Evolutionary conservation across 768 basidiomycete genomes (phyloP).

Genomic region (Pisolithus orientalis): DNA sequence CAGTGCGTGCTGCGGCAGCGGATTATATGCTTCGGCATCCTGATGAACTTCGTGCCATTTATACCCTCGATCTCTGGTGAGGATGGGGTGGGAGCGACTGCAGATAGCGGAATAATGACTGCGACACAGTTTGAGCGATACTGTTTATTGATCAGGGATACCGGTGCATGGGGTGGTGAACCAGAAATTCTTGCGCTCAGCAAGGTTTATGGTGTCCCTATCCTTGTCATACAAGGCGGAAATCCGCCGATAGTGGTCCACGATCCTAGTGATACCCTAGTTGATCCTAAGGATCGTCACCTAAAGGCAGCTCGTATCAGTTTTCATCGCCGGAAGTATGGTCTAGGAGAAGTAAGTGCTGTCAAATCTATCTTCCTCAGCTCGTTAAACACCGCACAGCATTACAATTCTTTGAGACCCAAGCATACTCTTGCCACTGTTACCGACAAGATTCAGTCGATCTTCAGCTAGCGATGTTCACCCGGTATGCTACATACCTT

Average conservation of each 20-base stretch:
- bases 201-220: slow-evolving; percentile 72
- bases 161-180: slow-evolving; percentile 95
- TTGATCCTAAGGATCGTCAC: slow-evolving; percentile 20
- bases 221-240: slow-evolving; percentile 85
- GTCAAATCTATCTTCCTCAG: neutral
- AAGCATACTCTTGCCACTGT: slow-evolving; percentile 28
- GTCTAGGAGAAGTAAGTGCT: slow-evolving; percentile 81
- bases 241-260: slow-evolving; percentile 82
- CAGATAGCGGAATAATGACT: slow-evolving; percentile 64
- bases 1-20: slow-evolving; percentile 65
- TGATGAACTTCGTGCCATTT: slow-evolving; percentile 93
- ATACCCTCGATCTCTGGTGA: slow-evolving; percentile 70
- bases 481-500: neutral
- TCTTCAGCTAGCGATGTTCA: slow-evolving; percentile 19
- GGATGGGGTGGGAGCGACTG: slow-evolving; percentile 56
- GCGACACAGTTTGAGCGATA: slow-evolving; percentile 62
- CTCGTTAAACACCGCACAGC: slow-evolving; percentile 38
- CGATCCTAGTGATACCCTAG: slow-evolving; percentile 40
- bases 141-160: slow-evolving; percentile 71
- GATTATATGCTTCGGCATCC: slow-evolving; percentile 76
- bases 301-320: slow-evolving; percentile 63
- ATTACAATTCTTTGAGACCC: slow-evolving; percentile 82
- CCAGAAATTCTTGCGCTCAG: slow-evolving; percentile 92
- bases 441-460: slow-evolving; percentile 25
- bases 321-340: slow-evolving; percentile 92